phyloP scores from a whole-genome alignment of 2,329 filamentous ascomycete genomes.

The Aphanoascus verrucosus region DNA sequence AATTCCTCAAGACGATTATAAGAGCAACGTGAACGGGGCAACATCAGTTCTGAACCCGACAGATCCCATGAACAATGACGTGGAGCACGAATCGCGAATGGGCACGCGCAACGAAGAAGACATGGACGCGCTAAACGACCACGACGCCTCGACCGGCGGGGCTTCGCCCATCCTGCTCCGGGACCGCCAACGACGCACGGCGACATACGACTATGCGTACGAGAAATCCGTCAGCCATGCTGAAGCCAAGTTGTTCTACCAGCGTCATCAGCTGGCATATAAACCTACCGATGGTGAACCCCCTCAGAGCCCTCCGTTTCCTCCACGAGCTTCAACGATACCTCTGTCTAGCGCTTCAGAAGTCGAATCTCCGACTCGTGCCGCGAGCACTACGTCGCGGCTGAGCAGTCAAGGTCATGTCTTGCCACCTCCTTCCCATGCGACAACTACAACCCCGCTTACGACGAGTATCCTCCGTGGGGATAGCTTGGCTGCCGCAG shows the following conservation, averaged over 20 bases:
- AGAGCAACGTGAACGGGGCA: background rate
- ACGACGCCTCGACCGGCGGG: constrained; percentile 6
- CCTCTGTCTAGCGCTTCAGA: constrained; percentile 15
- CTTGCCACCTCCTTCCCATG: constrained; percentile 9
- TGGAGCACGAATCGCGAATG: background rate
- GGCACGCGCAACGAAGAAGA: background rate
- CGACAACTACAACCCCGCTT: constrained; percentile 16
- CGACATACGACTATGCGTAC: constrained; percentile 84
- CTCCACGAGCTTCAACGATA: constrained; percentile 24
- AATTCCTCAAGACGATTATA: background rate
- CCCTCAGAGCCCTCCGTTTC: constrained; percentile 28
- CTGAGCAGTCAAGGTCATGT: constrained; percentile 17
- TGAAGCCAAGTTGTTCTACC: constrained; percentile 93
- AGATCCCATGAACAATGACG: background rate
- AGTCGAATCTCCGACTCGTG: constrained; percentile 17
- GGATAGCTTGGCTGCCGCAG: constrained; percentile 35
- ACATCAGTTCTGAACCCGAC: background rate
- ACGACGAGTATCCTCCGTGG: constrained; percentile 14
- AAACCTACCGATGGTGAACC: constrained; percentile 29
- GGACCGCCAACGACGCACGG: constrained; percentile 54
- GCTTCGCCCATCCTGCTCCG: constrained; percentile 26
- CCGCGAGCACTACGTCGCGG: constrained; percentile 20
- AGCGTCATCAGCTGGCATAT: constrained; percentile 59
- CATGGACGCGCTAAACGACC: constrained; percentile 7
- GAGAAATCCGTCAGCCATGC: constrained; percentile 91